Evolutionary conservation across 2,329 filamentous ascomycete genomes (phyloP).

Genomic region (Aspergillus fumigatiaffinis): DNA sequence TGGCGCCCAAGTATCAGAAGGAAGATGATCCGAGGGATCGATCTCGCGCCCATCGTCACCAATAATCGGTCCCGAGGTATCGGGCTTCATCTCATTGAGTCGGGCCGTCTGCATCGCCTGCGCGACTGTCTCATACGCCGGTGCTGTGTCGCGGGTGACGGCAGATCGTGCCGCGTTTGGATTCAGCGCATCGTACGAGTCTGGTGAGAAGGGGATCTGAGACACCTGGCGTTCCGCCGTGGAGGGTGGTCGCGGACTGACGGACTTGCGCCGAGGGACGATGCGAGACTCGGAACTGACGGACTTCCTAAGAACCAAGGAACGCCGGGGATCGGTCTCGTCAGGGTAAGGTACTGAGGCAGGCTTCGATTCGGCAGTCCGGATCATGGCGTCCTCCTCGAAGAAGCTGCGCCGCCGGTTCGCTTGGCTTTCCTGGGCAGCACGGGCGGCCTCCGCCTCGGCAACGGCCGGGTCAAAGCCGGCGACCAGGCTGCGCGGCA

Average conservation of each 20-base stretch:
- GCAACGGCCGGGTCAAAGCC: constrained; percentile 35
- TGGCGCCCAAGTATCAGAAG: constrained; percentile 62
- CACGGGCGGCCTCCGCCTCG: constrained; percentile 27
- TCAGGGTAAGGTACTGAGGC: constrained; percentile 24
- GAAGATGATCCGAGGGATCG: constrained; percentile 63
- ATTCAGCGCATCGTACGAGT: constrained; percentile 59
- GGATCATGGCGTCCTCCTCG: constrained; percentile 22
- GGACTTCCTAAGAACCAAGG: constrained; percentile 19
- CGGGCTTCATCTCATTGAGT: constrained; percentile 39
- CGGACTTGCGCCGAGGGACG: constrained; percentile 54
- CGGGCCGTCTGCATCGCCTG: constrained; percentile 37
- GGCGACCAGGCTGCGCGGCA: constrained; percentile 41
- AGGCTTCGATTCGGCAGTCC: constrained; percentile 18
- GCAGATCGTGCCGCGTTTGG: constrained; percentile 39
- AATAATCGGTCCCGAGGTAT: constrained; percentile 54
- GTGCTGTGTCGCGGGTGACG: constrained; percentile 28
- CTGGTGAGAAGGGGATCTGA: constrained; percentile 56
- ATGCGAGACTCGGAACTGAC: constrained; percentile 33
- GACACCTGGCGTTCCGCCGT: constrained; percentile 39
- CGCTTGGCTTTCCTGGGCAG: constrained; percentile 24
- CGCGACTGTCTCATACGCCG: constrained; percentile 36
- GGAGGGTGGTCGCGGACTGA: constrained; percentile 53
- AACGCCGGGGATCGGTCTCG: constrained; percentile 24
- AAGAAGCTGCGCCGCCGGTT: constrained; percentile 24
- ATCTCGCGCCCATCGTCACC: constrained; percentile 62